Percentiles rank a stretch among this genome's conserved stretches.
Evolutionary conservation across 768 basidiomycete genomes (phyloP).

Genomic region (Tylopilus felleus): DNA sequence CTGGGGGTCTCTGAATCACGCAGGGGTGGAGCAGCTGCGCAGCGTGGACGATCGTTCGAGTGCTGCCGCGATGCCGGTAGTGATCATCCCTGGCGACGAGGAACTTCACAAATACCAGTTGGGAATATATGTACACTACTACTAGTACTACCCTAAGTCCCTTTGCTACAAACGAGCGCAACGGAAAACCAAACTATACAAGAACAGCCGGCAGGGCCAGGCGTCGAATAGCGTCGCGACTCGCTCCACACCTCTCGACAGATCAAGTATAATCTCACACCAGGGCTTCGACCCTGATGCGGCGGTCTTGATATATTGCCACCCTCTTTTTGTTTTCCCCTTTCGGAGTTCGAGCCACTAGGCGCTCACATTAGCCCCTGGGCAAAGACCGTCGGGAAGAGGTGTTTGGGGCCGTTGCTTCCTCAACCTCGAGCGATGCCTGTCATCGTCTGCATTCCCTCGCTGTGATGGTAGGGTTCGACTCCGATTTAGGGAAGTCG

Average conservation of each 20-base stretch:
- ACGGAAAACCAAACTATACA: neutral
- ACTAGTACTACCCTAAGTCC: neutral
- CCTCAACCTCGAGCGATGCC: conserved; percentile 38
- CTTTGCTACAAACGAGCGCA: neutral
- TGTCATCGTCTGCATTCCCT: conserved; percentile 33
- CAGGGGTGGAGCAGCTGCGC: too few relatives aligned
- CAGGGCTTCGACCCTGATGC: neutral
- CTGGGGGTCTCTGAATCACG: too few relatives aligned
- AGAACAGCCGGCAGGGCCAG: conserved; percentile 15
- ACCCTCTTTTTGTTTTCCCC: neutral
- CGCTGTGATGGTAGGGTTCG: conserved; percentile 54
- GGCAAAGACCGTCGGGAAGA: conserved; percentile 18
- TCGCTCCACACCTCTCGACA: conserved; percentile 16
- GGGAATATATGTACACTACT: too few relatives aligned
- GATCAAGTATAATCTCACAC: conserved; percentile 10
- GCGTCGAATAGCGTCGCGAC: conserved; percentile 5
- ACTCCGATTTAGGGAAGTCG: conserved; percentile 46
- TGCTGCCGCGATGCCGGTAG: too few relatives aligned
- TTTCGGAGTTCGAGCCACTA: conserved; percentile 2
- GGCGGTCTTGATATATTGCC: conserved; percentile 1
- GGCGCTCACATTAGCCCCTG: conserved; percentile 23
- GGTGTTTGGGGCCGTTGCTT: conserved; percentile 49
- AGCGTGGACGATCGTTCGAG: too few relatives aligned
- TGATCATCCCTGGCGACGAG: too few relatives aligned
- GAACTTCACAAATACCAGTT: too few relatives aligned